A percentile compares a stretch with the other conserved stretches of the same genome.
These are phyloP conservation scores for Thecaphora thlaspeos DNA, from an alignment of 1,284 basidiomycete genomes.

Conservation along the genomic window DNA sequence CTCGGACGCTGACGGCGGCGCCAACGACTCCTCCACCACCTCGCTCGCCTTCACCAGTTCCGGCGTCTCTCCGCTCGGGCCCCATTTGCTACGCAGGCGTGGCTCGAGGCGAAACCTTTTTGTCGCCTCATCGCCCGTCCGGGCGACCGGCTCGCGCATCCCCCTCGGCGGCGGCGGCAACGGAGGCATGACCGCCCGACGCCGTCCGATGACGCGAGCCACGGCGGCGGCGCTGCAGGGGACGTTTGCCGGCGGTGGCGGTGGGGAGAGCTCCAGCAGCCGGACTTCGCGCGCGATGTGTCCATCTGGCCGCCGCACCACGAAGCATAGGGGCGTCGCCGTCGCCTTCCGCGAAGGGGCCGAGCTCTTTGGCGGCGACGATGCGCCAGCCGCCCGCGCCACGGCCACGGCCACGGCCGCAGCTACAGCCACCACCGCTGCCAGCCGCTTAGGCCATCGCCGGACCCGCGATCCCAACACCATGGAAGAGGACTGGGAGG, in stretches of 20 bases:
- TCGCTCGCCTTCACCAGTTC: conserved; percentile 2
- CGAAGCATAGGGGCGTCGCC: too few relatives aligned
- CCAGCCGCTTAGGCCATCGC: too few relatives aligned
- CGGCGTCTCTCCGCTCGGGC: neutral
- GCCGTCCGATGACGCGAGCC: neutral
- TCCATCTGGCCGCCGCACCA: too few relatives aligned
- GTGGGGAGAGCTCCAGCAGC: too few relatives aligned
- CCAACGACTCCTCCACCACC: neutral
- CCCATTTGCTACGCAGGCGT: conserved; percentile 1
- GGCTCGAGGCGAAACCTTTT: conserved; percentile 15
- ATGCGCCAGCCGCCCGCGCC: too few relatives aligned
- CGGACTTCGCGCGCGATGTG: neutral
- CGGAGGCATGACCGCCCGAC: neutral
- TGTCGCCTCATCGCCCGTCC: conserved; percentile 37
- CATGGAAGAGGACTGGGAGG: neutral
- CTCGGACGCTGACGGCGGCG: neutral
- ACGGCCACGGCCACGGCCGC: too few relatives aligned
- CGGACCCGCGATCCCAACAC: neutral
- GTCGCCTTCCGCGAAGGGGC: too few relatives aligned
- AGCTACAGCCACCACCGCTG: too few relatives aligned
- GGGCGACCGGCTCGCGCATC: conserved; percentile 23
- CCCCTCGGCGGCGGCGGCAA: neutral
- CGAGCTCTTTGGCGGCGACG: too few relatives aligned
- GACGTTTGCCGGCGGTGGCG: neutral
- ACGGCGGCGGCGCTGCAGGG: neutral